These are phyloP conservation scores for Senna siamea DNA, from an alignment of 306 rosid species.

Conservation along the genomic window DNA sequence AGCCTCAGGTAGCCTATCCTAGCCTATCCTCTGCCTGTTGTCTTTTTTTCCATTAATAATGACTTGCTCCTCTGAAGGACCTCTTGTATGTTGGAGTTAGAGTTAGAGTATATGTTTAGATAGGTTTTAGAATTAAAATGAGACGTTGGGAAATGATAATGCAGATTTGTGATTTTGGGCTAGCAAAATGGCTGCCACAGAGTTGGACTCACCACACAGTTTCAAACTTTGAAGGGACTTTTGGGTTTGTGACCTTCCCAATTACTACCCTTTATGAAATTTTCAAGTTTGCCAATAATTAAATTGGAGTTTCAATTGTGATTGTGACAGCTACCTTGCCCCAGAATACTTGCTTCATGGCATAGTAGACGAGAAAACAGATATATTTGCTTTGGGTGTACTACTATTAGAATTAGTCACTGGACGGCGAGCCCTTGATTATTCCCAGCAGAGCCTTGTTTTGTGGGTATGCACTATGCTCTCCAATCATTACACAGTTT, in stretches of 20 bases:
- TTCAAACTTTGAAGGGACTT: constrained; percentile 94
- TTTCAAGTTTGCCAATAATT: too few species aligned
- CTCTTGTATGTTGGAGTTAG: too few species aligned
- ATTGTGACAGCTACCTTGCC: constrained; percentile 74
- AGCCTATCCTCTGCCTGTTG: too few species aligned
- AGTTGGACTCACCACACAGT: constrained; percentile 90
- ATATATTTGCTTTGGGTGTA: constrained; percentile 91
- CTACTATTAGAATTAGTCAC: constrained; percentile 82
- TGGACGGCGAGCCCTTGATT: constrained; percentile 92
- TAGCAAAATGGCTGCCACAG: constrained; percentile 97
- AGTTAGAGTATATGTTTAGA: background rate
- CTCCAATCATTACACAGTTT: background rate
- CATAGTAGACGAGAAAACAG: constrained; percentile 95
- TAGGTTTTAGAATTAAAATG: constrained; percentile 11
- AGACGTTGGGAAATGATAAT: background rate
- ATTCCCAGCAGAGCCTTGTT: constrained; percentile 95
- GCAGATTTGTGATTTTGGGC: constrained; percentile 97
- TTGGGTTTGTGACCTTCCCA: constrained; percentile 67
- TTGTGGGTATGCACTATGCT: constrained; percentile 83
- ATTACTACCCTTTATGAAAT: constrained; percentile 13
- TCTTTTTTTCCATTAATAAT: too few species aligned
- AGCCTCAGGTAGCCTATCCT: constrained; percentile 98
- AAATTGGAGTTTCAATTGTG: constrained; percentile 18
- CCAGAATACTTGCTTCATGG: constrained; percentile 94
- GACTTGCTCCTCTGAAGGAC: too few species aligned